Conservation (phyloP, 1,139 yeast genomes). For the Candida buenavistaensis region DNA sequence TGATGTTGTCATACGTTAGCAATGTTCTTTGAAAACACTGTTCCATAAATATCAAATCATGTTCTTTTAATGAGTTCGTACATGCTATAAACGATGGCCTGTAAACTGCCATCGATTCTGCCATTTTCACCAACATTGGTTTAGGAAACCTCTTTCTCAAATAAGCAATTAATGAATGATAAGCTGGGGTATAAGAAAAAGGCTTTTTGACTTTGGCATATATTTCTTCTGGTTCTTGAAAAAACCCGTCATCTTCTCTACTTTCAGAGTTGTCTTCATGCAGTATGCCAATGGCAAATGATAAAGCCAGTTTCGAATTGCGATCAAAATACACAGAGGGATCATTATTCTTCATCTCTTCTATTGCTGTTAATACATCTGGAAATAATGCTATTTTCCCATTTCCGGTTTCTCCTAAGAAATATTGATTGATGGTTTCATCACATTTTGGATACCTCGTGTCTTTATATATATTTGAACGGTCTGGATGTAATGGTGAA, state of each 20-base stretch:
- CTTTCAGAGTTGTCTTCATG: conserved; percentile 34
- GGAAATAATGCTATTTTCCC: conserved; percentile 47
- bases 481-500: conserved; percentile 14
- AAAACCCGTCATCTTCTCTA: conserved; percentile 23
- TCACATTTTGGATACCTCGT: conserved; percentile 35
- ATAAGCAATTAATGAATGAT: conserved; percentile 77
- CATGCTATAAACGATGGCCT: conserved; percentile 93
- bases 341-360: conserved; percentile 39
- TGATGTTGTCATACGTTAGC: conserved; percentile 83
- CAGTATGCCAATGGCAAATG: conserved; percentile 54
- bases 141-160: conserved; percentile 69
- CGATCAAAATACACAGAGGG: conserved; percentile 43
- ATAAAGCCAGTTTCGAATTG: conserved; percentile 45
- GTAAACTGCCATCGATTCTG: conserved; percentile 84
- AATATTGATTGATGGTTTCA: conserved; percentile 57
- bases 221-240: conserved; percentile 74
- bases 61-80: conserved; percentile 82
- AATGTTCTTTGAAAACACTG: conserved; percentile 92
- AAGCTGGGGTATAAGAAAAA: conserved; percentile 87
- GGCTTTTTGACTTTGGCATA: conserved; percentile 75
- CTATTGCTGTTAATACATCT: conserved; percentile 52
- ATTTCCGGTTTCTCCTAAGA: conserved; percentile 48
- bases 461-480: conserved; percentile 11
- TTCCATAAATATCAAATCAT: conserved; percentile 92
- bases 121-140: conserved; percentile 74